Conservation (phyloP, 352 stramenopile species). For the Thalassiosira pacifica region DNA sequence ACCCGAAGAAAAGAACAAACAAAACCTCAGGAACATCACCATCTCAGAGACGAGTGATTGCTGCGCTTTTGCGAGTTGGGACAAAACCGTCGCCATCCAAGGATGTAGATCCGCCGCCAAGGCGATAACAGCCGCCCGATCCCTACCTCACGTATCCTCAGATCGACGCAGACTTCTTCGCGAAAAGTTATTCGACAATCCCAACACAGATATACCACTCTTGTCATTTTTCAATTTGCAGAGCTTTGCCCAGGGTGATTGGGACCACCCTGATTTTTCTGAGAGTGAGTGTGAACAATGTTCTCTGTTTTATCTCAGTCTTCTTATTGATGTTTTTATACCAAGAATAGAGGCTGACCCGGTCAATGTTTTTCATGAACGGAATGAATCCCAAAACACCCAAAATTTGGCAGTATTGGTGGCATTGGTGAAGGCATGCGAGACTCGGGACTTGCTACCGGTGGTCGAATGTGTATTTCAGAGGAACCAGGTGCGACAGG, state of each 20-base stretch:
- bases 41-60: constrained; percentile 48
- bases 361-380: constrained; percentile 2
- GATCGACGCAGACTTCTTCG: constrained; percentile 34
- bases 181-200: constrained; percentile 73
- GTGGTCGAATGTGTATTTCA: constrained; percentile 80
- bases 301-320: not conserved
- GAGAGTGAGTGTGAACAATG: constrained; percentile 56
- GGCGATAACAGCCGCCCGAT: constrained; percentile 57
- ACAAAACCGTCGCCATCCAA: constrained; percentile 74
- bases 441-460: constrained; percentile 82
- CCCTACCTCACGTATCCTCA: constrained; percentile 28
- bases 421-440: constrained; percentile 82
- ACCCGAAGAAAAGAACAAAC: not conserved
- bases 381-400: not conserved
- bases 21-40: constrained; percentile 1
- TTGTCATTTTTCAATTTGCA: constrained; percentile 84
- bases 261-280: constrained; percentile 84
- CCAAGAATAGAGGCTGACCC: not conserved
- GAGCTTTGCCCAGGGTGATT: constrained; percentile 79
- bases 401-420: constrained; percentile 68
- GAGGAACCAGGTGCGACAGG: constrained; percentile 63
- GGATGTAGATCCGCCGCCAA: constrained; percentile 76
- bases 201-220: constrained; percentile 69
- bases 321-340: not conserved
- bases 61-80: constrained; percentile 82